Conservation (phyloP, 345 rosid species). For the thale cress (Arabidopsis thaliana) region TAIR10.1 NC_003070.9:12432001-12432500, state of each 20-base stretch:
- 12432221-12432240: not conserved
- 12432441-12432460: not conserved
- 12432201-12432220: not conserved
- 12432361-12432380: not conserved
- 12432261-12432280: not conserved
- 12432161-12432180: constrained; percentile 7
- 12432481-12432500: constrained; percentile 28
- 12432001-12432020: constrained; percentile 96
- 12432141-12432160: not conserved
- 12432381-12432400: not conserved
- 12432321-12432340: constrained; percentile 2
- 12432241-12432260: not conserved
- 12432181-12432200: not conserved
- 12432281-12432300: not conserved
- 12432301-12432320: constrained; percentile 16
- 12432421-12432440: not conserved
- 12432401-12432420: not conserved
- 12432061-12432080: constrained; percentile 10
- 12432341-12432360: not conserved
- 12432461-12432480: constrained; percentile 26
- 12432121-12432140: not conserved
- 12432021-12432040: constrained; percentile 6
- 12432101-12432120: not conserved
- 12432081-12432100: constrained; percentile 8
- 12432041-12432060: constrained; percentile 3